These are phyloP conservation scores for Kodamaea jinghongensis DNA, from an alignment of 805 yeast genomes.

Conservation along the genomic window DNA sequence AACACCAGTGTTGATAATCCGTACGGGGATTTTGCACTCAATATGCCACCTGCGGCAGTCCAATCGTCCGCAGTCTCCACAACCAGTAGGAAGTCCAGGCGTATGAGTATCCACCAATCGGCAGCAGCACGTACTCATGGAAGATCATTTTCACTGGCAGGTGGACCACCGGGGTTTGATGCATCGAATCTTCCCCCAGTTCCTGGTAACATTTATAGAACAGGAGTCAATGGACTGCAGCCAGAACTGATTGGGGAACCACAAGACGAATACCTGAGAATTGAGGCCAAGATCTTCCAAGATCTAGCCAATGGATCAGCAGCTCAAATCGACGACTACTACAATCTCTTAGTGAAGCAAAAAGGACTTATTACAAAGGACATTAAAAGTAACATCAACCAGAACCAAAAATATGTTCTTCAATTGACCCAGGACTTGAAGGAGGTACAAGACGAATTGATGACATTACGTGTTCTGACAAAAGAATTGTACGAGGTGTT, in stretches of 20 bases:
- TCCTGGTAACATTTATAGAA: slow-evolving; percentile 18
- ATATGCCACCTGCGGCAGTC: slow-evolving; percentile 5
- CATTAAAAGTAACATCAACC: slow-evolving; percentile 56
- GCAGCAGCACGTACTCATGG: slow-evolving; percentile 34
- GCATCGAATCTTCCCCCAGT: slow-evolving; percentile 29
- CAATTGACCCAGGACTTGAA: slow-evolving; percentile 59
- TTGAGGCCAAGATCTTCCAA: slow-evolving; percentile 18
- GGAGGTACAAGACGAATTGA: slow-evolving; percentile 62
- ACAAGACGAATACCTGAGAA: slow-evolving; percentile 9
- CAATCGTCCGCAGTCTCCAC: slow-evolving; percentile 7
- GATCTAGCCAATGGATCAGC: slow-evolving; percentile 67
- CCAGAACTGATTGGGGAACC: slow-evolving; percentile 8
- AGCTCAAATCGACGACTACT: slow-evolving; percentile 66
- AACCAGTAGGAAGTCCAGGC: slow-evolving; percentile 21
- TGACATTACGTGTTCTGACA: slow-evolving; percentile 57
- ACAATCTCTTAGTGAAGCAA: slow-evolving; percentile 50
- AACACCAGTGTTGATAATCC: slow-evolving; percentile 6
- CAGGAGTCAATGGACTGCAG: slow-evolving; percentile 7
- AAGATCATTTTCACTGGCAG: slow-evolving; percentile 20
- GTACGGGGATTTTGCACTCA: slow-evolving; percentile 8
- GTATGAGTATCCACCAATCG: slow-evolving; percentile 39
- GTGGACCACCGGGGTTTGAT: slow-evolving; percentile 18
- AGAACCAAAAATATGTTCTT: slow-evolving; percentile 60
- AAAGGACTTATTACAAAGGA: slow-evolving; percentile 52
- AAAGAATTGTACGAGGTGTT: slow-evolving; percentile 59